phyloP scores from a whole-genome alignment of 2,329 filamentous ascomycete genomes.

The Neocatenulostroma microsporum region DNA sequence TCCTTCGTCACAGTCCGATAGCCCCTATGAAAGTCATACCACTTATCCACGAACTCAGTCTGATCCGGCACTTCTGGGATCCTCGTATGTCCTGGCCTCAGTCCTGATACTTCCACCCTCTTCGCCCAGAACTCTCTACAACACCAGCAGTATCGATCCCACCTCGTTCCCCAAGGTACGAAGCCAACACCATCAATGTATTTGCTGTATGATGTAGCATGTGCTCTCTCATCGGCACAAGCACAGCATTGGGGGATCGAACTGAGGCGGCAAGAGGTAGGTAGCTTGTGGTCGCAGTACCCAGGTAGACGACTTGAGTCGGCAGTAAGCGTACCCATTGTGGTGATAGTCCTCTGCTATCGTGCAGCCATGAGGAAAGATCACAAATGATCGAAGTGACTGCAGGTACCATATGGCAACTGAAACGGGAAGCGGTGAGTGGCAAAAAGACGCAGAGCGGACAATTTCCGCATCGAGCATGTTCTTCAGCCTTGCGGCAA shows the following conservation, averaged over 20 bases:
- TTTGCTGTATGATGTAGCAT: conserved; percentile 37
- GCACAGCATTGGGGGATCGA: conserved; percentile 26
- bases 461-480: too few species aligned
- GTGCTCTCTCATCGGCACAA: conserved; percentile 28
- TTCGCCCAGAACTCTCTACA: conserved; percentile 47
- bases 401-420: too few species aligned
- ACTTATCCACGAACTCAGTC: conserved; percentile 37
- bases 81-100: conserved; percentile 37
- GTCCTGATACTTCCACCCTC: conserved; percentile 35
- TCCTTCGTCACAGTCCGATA: conserved; percentile 34
- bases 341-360: too few species aligned
- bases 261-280: conserved; percentile 24
- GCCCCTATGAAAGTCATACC: conserved; percentile 45
- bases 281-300: conserved; percentile 26
- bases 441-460: too few species aligned
- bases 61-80: conserved; percentile 43
- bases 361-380: too few species aligned
- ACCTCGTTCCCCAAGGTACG: conserved; percentile 40
- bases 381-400: too few species aligned
- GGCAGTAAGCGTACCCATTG: conserved; percentile 25
- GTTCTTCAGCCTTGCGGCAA: too few species aligned
- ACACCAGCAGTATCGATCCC: conserved; percentile 47
- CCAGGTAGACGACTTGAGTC: conserved; percentile 15
- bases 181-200: conserved; percentile 47
- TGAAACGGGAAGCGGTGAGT: too few species aligned